Conservation (phyloP, 345 rosid genomes). For the Aquilaria sinensis region DNA sequence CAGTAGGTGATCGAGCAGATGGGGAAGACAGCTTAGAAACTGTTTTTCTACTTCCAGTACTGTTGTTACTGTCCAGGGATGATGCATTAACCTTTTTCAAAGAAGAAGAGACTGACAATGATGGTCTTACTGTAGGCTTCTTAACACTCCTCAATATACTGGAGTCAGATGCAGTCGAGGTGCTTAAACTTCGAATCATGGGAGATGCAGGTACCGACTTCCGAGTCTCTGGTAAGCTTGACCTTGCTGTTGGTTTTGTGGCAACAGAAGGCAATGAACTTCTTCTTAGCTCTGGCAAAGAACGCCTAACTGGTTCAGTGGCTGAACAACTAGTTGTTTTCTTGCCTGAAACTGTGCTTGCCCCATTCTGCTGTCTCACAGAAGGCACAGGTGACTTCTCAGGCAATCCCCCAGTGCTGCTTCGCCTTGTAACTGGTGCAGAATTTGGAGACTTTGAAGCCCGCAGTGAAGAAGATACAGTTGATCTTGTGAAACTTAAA, state of each 20-base stretch:
- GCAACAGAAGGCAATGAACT: constrained; percentile 67
- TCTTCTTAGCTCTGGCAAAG: constrained; percentile 81
- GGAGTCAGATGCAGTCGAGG: constrained; percentile 42
- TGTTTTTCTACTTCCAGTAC: constrained; percentile 52
- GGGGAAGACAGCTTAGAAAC: constrained; percentile 61
- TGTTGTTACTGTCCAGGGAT: constrained; percentile 55
- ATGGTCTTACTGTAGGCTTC: constrained; percentile 45
- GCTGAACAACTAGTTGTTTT: constrained; percentile 29
- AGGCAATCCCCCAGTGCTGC: constrained; percentile 80
- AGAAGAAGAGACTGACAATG: constrained; percentile 42
- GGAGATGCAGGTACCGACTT: constrained; percentile 46
- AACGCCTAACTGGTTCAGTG: constrained; percentile 53
- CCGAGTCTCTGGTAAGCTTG: constrained; percentile 44
- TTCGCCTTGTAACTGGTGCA: constrained; percentile 56
- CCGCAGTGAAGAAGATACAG: constrained; percentile 35
- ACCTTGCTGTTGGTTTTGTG: constrained; percentile 35
- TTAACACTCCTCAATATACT: constrained; percentile 37
- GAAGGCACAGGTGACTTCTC: constrained; percentile 41
- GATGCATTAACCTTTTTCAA: constrained; percentile 51
- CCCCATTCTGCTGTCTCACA: constrained; percentile 19
- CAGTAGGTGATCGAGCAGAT: constrained; percentile 49
- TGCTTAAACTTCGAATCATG: constrained; percentile 37
- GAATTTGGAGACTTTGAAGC: constrained; percentile 34
- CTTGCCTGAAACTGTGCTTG: constrained; percentile 32
- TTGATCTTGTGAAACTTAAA: constrained; percentile 38